Evolutionary conservation across 2,329 filamentous ascomycete genomes (phyloP).

Genomic region (Lasiodiplodia citricola): DNA sequence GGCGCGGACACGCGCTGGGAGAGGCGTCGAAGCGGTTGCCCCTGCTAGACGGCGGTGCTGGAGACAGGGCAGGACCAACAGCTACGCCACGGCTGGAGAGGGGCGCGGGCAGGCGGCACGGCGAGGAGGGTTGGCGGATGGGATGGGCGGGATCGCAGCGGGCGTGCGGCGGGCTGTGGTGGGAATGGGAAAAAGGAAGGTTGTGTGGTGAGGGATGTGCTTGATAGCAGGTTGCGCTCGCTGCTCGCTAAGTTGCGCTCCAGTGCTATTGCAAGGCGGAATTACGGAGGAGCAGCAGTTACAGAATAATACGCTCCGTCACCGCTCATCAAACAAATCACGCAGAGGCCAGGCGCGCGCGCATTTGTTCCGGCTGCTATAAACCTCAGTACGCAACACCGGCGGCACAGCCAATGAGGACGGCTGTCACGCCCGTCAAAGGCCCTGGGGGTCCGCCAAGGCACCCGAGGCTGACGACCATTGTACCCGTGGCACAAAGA

Average conservation of each 20-base stretch:
- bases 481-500: constrained; percentile 24
- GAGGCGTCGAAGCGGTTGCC: constrained; percentile 25
- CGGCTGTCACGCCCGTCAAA: constrained; percentile 13
- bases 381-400: constrained; percentile 16
- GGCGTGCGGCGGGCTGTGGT: constrained; percentile 7
- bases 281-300: constrained; percentile 26
- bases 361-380: constrained; percentile 25
- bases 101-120: constrained; percentile 21
- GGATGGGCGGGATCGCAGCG: constrained; percentile 23
- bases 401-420: constrained; percentile 7
- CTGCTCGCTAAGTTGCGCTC: constrained; percentile 20
- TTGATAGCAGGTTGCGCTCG: constrained; percentile 26
- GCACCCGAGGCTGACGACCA: constrained; percentile 24
- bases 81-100: constrained; percentile 19
- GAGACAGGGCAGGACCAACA: constrained; percentile 11
- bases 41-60: constrained; percentile 27
- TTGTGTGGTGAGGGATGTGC: constrained; percentile 25
- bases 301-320: constrained; percentile 26
- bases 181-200: constrained; percentile 19
- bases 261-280: constrained; percentile 25
- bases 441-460: constrained; percentile 12
- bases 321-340: constrained; percentile 25
- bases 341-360: constrained; percentile 22
- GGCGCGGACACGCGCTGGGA: constrained; percentile 18
- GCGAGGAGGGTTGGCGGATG: constrained; percentile 8